Conservation (phyloP, 2,329 filamentous ascomycete species). For the Tetracladium maxilliforme region DNA sequence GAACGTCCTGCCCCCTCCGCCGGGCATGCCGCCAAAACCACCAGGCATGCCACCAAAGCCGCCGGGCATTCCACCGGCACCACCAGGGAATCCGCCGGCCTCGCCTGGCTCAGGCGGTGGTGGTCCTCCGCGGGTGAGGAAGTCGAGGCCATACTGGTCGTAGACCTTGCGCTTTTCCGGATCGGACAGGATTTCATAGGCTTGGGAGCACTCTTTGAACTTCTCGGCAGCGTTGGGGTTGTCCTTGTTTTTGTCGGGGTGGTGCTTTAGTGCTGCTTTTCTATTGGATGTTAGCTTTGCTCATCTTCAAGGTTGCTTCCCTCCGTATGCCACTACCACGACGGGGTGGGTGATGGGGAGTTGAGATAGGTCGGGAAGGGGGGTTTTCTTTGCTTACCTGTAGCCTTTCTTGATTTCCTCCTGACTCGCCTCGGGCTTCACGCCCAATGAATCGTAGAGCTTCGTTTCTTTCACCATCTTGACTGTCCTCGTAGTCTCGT, state of each 20-base stretch:
- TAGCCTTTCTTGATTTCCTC: constrained; percentile 98
- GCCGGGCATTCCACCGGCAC: constrained; percentile 33
- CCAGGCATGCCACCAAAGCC: constrained; percentile 37
- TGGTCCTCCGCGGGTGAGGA: constrained; percentile 67
- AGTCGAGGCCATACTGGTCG: constrained; percentile 89
- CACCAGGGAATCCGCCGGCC: constrained; percentile 43
- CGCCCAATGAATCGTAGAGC: constrained; percentile 74
- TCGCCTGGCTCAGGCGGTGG: constrained; percentile 45
- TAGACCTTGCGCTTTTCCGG: constrained; percentile 94
- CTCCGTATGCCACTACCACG: background rate
- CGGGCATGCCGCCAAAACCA: constrained; percentile 37
- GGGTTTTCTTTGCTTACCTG: constrained; percentile 39
- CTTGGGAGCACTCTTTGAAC: constrained; percentile 96
- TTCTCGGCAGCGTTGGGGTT: constrained; percentile 75
- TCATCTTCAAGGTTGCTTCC: too few relatives aligned
- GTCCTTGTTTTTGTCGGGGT: constrained; percentile 97
- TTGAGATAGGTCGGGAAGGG: constrained; percentile 3
- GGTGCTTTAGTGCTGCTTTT: constrained; percentile 80
- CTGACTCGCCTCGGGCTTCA: constrained; percentile 68
- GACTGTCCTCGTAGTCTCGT: constrained; percentile 7
- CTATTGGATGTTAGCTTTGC: constrained; percentile 25
- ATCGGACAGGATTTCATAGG: constrained; percentile 95
- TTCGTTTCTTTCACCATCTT: constrained; percentile 90
- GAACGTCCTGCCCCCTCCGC: constrained; percentile 32
- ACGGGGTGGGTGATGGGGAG: background rate